Evolutionary conservation across 1,139 yeast species (phyloP).

Genomic region (Geotrichum candidum): DNA sequence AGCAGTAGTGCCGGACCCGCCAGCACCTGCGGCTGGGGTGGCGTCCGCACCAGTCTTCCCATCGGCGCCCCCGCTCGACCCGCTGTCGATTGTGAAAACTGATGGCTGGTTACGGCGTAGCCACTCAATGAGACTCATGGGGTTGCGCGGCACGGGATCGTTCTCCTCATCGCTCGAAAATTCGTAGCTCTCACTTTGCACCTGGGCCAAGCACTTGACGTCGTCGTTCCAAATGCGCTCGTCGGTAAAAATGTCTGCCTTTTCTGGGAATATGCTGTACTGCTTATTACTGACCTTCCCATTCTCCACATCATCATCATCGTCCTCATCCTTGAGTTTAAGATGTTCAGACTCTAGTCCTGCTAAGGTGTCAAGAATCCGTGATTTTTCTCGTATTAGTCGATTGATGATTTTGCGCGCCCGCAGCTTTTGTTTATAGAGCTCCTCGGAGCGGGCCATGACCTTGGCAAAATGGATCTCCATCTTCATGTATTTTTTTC

Average conservation of each 20-base stretch:
- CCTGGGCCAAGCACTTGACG: constrained; percentile 20
- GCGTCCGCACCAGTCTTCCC: background rate
- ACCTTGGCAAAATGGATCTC: constrained; percentile 23
- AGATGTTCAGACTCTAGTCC: constrained; percentile 20
- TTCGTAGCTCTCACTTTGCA: constrained; percentile 22
- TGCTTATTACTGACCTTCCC: background rate
- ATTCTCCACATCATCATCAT: background rate
- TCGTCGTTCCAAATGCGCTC: constrained; percentile 15
- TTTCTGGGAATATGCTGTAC: background rate
- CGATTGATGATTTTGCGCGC: constrained; percentile 25
- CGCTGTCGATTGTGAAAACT: constrained; percentile 18
- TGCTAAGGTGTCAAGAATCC: constrained; percentile 24
- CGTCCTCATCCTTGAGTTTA: background rate
- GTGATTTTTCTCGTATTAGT: constrained; percentile 24
- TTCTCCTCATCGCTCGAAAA: constrained; percentile 25
- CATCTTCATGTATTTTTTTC: constrained; percentile 28
- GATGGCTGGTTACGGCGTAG: constrained; percentile 27
- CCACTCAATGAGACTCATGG: constrained; percentile 29
- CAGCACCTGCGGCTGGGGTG: background rate
- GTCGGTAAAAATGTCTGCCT: constrained; percentile 1
- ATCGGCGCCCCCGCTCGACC: constrained; percentile 1
- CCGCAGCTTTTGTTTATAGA: constrained; percentile 21
- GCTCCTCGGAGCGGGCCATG: constrained; percentile 26
- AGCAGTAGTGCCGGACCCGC: background rate
- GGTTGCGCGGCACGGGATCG: constrained; percentile 23